A percentile compares a stretch with the other conserved stretches of the same genome.
Conservation (phyloP, 2,329 filamentous ascomycete species). For the Alternaria tenuissima region DNA sequence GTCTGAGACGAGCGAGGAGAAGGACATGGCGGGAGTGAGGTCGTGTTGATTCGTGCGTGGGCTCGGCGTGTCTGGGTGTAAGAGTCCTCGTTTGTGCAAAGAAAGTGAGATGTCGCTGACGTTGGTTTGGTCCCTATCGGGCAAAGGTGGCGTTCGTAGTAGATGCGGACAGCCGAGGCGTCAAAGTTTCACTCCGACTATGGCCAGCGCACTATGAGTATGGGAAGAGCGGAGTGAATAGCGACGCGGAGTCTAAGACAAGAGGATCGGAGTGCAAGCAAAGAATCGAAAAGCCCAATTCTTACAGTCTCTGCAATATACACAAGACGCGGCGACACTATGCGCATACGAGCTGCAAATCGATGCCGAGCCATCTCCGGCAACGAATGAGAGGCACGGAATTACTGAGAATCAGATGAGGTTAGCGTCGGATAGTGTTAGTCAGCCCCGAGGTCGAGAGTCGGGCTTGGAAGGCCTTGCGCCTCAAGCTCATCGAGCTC, state of each 20-base stretch:
- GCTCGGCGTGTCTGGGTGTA: neutral
- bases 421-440: conserved; percentile 8
- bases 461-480: neutral
- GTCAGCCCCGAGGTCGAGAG: neutral
- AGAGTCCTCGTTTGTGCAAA: neutral
- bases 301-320: neutral
- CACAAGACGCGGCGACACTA: conserved; percentile 7
- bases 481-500: neutral
- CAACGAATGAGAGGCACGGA: conserved; percentile 14
- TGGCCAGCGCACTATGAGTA: neutral
- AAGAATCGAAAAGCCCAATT: neutral
- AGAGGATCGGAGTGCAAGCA: neutral
- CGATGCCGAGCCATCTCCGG: conserved; percentile 18
- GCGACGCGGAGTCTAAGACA: neutral
- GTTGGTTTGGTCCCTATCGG: neutral
- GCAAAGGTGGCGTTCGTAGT: conserved; percentile 19
- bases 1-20: conserved; percentile 62
- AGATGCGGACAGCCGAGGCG: conserved; percentile 19
- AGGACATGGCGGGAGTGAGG: conserved; percentile 53
- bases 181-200: conserved; percentile 9
- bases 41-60: neutral
- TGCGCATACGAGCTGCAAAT: conserved; percentile 9
- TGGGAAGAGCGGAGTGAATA: neutral
- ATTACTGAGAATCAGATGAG: conserved; percentile 18
- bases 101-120: conserved; percentile 4